A percentile compares a stretch with the other conserved stretches of the same genome.
Evolutionary conservation across 2,329 filamentous ascomycete genomes (phyloP).

Genomic region (Dissoconium aciculare): DNA sequence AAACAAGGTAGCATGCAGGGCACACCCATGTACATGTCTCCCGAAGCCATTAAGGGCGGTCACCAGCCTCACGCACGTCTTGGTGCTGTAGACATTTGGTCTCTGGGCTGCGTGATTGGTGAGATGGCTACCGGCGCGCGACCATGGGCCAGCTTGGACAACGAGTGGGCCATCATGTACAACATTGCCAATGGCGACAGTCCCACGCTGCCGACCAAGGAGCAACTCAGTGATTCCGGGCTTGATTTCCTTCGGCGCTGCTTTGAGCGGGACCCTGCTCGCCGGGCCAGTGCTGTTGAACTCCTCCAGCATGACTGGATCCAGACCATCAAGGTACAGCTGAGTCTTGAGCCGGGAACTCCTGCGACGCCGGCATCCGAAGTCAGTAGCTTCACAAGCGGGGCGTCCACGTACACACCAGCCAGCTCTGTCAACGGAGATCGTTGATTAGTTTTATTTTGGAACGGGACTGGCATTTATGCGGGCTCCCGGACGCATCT

Average conservation of each 20-base stretch:
- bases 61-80: constrained; percentile 56
- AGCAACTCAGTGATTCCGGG: constrained; percentile 71
- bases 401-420: not conserved
- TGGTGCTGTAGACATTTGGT: constrained; percentile 90
- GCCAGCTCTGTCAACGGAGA: too few species aligned
- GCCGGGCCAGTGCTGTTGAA: constrained; percentile 69
- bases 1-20: constrained; percentile 71
- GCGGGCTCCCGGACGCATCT: too few species aligned
- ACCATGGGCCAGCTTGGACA: constrained; percentile 91
- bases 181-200: constrained; percentile 96
- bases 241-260: constrained; percentile 80
- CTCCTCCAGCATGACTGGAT: constrained; percentile 91
- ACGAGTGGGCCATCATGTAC: constrained; percentile 99
- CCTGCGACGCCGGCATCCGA: constrained; percentile 27
- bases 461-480: too few species aligned
- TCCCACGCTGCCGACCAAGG: constrained; percentile 63
- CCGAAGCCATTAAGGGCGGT: constrained; percentile 92
- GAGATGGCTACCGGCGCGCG: constrained; percentile 94
- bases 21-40: constrained; percentile 99
- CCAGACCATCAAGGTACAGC: constrained; percentile 31
- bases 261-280: constrained; percentile 69
- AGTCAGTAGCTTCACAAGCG: constrained; percentile 4
- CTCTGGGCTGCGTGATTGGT: constrained; percentile 84
- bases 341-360: constrained; percentile 33
- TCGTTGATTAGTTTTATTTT: too few species aligned